These are phyloP conservation scores for Berkeleyomyces basicola DNA, from an alignment of 2,329 filamentous ascomycete genomes.

Conservation along the genomic window DNA sequence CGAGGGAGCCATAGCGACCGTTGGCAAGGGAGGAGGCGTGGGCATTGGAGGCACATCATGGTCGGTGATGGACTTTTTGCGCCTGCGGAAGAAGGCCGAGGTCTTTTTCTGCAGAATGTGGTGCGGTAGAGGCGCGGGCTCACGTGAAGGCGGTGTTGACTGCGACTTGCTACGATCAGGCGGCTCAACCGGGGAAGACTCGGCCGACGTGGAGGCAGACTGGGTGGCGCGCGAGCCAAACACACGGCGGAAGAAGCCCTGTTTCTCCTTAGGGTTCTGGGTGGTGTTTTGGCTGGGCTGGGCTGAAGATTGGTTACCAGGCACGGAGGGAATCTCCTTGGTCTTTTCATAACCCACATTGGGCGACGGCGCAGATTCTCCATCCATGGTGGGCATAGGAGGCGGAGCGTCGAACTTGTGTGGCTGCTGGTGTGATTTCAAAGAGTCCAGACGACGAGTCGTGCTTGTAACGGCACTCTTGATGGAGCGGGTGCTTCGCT, in stretches of 20 bases:
- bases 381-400: constrained; percentile 22
- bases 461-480: constrained; percentile 22
- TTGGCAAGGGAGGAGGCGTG: constrained; percentile 24
- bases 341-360: constrained; percentile 42
- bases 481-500: constrained; percentile 41
- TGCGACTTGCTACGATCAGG: constrained; percentile 15
- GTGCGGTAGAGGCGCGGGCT: constrained; percentile 27
- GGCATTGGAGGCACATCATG: constrained; percentile 42
- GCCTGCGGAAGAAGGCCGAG: constrained; percentile 82
- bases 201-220: not conserved
- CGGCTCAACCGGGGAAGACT: constrained; percentile 22
- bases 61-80: constrained; percentile 79
- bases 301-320: constrained; percentile 25
- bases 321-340: constrained; percentile 34
- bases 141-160: constrained; percentile 34
- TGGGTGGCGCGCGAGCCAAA: constrained; percentile 55
- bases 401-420: constrained; percentile 7
- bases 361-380: constrained; percentile 40
- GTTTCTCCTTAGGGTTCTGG: constrained; percentile 46
- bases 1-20: constrained; percentile 10
- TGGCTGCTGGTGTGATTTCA: not conserved
- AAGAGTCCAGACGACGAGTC: constrained; percentile 2
- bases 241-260: constrained; percentile 83
- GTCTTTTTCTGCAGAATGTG: constrained; percentile 67
- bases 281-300: constrained; percentile 23